These are phyloP conservation scores for Phytophthora melonis DNA, from an alignment of 352 stramenopile species.

Conservation along the genomic window DNA sequence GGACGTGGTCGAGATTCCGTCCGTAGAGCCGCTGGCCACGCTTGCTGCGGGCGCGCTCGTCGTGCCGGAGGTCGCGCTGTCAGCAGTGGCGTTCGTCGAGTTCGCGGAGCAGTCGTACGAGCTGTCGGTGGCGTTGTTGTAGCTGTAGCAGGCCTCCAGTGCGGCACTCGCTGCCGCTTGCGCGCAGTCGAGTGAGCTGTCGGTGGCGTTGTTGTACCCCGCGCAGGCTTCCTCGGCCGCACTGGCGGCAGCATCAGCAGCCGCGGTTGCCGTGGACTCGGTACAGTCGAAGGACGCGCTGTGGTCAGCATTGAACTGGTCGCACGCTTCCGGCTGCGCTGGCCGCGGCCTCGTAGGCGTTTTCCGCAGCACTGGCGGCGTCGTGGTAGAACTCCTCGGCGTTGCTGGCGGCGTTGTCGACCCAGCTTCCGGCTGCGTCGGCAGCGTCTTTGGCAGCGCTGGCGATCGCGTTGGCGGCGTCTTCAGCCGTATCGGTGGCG, in stretches of 20 bases:
- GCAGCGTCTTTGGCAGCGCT: constrained; percentile 22
- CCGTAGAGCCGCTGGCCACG: constrained; percentile 11
- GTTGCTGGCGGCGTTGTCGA: constrained; percentile 36
- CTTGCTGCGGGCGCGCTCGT: constrained; percentile 3
- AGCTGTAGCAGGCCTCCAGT: constrained; percentile 27
- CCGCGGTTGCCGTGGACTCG: constrained; percentile 29
- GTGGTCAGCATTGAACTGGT: constrained; percentile 30
- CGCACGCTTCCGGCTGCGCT: constrained; percentile 27
- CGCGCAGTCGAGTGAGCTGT: constrained; percentile 31
- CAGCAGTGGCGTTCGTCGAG: constrained; percentile 13
- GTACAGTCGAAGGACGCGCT: constrained; percentile 27
- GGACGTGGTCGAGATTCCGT: constrained; percentile 28
- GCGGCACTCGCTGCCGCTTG: constrained; percentile 29
- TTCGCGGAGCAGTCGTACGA: constrained; percentile 34
- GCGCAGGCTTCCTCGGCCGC: constrained; percentile 26
- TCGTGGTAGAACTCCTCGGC: constrained; percentile 34
- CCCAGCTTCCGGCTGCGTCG: constrained; percentile 28
- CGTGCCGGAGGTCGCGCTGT: neutral
- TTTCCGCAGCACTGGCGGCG: constrained; percentile 29
- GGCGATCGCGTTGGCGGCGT: constrained; percentile 32
- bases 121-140: constrained; percentile 33
- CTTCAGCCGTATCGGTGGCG: constrained; percentile 26
- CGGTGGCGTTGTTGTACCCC: constrained; percentile 31
- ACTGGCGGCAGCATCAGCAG: constrained; percentile 25
- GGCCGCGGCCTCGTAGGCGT: constrained; percentile 26